phyloP scores from a whole-genome alignment of 768 basidiomycete species.

The Amylocystis lapponica region DNA sequence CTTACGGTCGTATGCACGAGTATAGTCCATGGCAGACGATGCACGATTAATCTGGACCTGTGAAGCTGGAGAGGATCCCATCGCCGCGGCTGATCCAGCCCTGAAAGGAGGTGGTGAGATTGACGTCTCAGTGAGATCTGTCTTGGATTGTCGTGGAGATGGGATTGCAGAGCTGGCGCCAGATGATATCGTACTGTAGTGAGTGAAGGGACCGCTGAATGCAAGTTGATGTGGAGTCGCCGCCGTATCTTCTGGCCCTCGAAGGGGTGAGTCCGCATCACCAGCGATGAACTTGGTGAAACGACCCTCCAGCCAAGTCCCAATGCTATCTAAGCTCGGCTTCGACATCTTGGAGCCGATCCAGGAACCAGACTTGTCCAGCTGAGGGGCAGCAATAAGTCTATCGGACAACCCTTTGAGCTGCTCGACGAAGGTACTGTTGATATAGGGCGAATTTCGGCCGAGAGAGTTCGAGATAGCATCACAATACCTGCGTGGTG shows the following conservation, averaged over 20 bases:
- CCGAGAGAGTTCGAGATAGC: constrained; percentile 69
- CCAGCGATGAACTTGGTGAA: constrained; percentile 95
- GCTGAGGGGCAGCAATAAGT: constrained; percentile 61
- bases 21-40: constrained; percentile 73
- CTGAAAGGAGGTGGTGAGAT: constrained; percentile 42
- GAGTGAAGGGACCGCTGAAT: constrained; percentile 80
- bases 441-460: constrained; percentile 63
- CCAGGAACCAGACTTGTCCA: constrained; percentile 81
- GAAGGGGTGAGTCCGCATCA: constrained; percentile 59
- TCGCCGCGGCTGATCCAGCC: constrained; percentile 66
- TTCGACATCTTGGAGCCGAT: constrained; percentile 81
- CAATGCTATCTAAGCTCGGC: constrained; percentile 87
- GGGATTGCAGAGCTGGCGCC: constrained; percentile 67
- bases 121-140: constrained; percentile 31
- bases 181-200: constrained; percentile 90
- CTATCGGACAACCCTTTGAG: constrained; percentile 77
- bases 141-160: constrained; percentile 61
- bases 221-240: constrained; percentile 35
- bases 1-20: constrained; percentile 37
- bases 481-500: constrained; percentile 77
- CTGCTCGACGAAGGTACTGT: constrained; percentile 59
- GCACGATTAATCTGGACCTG: constrained; percentile 60
- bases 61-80: constrained; percentile 40
- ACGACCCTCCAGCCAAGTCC: constrained; percentile 87
- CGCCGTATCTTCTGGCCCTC: constrained; percentile 29